Evolutionary conservation across 805 yeast genomes (phyloP), one percentile per base, ranked within the genome.

Genomic region (Cyberlindnera nakhonratchasimensis): DNA sequence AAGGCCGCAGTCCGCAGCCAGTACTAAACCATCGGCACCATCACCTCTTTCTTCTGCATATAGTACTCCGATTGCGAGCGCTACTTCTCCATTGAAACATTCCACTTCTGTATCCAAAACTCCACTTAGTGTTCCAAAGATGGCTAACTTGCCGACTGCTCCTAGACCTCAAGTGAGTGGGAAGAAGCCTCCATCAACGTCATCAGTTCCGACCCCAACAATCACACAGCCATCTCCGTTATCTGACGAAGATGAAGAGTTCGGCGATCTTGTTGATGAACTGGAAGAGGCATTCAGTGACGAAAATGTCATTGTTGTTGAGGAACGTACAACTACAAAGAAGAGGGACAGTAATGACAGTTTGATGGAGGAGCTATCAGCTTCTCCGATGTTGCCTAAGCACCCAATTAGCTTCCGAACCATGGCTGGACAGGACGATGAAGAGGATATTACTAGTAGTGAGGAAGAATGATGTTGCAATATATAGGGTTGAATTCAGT

Each of bases 401-500:
- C 40, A 53, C 11, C 61, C 61, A 8, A 54, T 41, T 11, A 59
- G 45, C 34, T 52, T 58, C 23, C 48, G 59, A 40, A 48, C 48
- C 16, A 28, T 59, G 20, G 57, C 54, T n/a, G 57, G 60, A 1
- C 21, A 23, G 14, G 37, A 45, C 19, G 51, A 52, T 11, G 59
- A 54, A 5, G 62, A 59, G 13, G 61, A 58, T 9, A 52, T 50
- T 21, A 29, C 51, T 5, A 52, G 49, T 22, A 55, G 56, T 24
- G 63, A 58, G 35, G 63, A 58, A 26, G 60, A 43, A 37, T 49
- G 29, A 28, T 25, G 18, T 24, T 16, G 6, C 8, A 7, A 8
- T 24, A 34, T 24, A 23, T 34, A 7, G 6, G 6, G 13, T 20
- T 24, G 10, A 13, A 17, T 24, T 13, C 28, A 12, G 9, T 31